These are phyloP conservation scores for Phytophthora fragariae DNA, from an alignment of 352 stramenopile genomes.

Conservation along the genomic window DNA sequence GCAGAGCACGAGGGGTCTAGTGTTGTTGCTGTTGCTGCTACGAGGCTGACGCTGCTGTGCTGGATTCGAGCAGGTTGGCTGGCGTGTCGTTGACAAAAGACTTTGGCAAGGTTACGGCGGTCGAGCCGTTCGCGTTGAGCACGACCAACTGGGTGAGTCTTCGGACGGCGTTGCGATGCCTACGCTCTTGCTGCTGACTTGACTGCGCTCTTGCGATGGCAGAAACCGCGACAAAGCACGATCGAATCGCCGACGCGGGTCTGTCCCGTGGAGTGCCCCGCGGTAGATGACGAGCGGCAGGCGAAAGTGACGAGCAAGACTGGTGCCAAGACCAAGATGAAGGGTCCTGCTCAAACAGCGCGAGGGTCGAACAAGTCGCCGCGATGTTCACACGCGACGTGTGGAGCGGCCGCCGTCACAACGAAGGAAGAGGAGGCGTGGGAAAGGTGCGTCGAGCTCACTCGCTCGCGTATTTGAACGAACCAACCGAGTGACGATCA, in stretches of 20 bases:
- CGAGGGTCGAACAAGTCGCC: conserved; percentile 20
- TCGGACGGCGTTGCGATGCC: not conserved
- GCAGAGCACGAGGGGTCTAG: not conserved
- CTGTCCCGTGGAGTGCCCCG: not conserved
- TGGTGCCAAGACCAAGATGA: conserved; percentile 25
- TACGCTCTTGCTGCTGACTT: not conserved
- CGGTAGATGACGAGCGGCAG: conserved; percentile 9
- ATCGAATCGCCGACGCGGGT: conserved; percentile 19
- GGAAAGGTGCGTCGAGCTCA: conserved; percentile 42
- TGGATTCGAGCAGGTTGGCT: conserved; percentile 33
- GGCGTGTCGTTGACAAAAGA: conserved; percentile 53
- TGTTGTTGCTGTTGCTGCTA: no score
- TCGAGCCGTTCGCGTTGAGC: conserved; percentile 70
- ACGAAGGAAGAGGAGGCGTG: conserved; percentile 44
- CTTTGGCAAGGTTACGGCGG: conserved; percentile 57
- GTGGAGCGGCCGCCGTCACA: conserved; percentile 9
- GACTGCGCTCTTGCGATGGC: not conserved
- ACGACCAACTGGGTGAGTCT: conserved; percentile 57
- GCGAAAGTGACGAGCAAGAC: conserved; percentile 7
- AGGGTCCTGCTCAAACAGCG: conserved; percentile 8
- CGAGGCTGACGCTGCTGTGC: not conserved
- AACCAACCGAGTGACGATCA: not conserved
- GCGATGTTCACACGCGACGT: conserved; percentile 13
- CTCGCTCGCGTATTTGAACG: not conserved
- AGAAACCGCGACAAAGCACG: conserved; percentile 40